Percentiles rank a stretch among this genome's conserved stretches.
Evolutionary conservation across 306 rosid species (phyloP).

Genomic region (Ochetophila trinervis): DNA sequence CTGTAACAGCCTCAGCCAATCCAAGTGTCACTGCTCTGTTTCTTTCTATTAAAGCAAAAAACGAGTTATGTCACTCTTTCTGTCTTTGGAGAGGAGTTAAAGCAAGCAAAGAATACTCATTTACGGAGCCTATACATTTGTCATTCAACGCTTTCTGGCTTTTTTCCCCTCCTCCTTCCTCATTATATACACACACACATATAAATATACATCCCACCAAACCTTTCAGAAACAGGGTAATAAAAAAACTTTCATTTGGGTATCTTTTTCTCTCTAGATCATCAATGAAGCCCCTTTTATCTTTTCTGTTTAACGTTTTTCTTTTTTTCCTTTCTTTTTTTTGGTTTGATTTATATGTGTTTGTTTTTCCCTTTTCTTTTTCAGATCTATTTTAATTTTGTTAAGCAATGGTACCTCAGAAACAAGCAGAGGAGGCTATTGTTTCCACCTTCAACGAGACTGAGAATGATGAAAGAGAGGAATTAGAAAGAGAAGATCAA

Average conservation of each 20-base stretch:
- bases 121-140: slow-evolving; percentile 32
- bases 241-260: slow-evolving; percentile 26
- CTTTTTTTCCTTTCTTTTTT: neutral
- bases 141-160: slow-evolving; percentile 11
- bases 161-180: slow-evolving; percentile 20
- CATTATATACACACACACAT: slow-evolving; percentile 8
- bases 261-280: no score
- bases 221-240: slow-evolving; percentile 18
- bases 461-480: slow-evolving; percentile 55
- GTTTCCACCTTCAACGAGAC: slow-evolving; percentile 47
- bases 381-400: slow-evolving; percentile 32
- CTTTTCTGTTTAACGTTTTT: slow-evolving; percentile 1
- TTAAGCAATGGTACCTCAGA: slow-evolving; percentile 53
- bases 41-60: slow-evolving; percentile 14
- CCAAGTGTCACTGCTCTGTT: slow-evolving; percentile 26
- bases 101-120: slow-evolving; percentile 16
- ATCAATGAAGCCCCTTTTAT: neutral
- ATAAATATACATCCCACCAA: neutral
- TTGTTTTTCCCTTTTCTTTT: slow-evolving; percentile 16
- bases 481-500: slow-evolving; percentile 34
- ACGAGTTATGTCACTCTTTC: slow-evolving; percentile 19
- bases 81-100: slow-evolving; percentile 17
- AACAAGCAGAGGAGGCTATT: slow-evolving; percentile 69
- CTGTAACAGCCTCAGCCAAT: slow-evolving; percentile 19
- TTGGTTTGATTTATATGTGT: slow-evolving; percentile 9